phyloP scores from a whole-genome alignment of 2,329 filamentous ascomycete genomes.

The Xylariaceae sp. region DNA sequence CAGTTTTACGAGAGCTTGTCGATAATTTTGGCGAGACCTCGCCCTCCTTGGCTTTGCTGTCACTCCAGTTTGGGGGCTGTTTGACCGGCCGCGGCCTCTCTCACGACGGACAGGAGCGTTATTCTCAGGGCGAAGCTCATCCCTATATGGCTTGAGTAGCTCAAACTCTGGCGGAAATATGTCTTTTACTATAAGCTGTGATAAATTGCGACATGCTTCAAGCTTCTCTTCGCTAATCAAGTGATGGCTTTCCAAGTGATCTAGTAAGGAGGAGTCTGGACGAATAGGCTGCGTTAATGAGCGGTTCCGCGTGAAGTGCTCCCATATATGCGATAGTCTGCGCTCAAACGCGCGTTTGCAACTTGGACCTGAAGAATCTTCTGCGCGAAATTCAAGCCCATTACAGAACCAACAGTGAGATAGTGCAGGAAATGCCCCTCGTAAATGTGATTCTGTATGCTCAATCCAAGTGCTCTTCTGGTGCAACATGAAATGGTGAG shows the following conservation, averaged over 20 bases:
- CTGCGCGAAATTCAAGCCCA: not conserved
- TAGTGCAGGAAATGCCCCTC: too few species aligned
- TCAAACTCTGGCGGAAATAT: not conserved
- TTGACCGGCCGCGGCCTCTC: too few species aligned
- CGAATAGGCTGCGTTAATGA: not conserved
- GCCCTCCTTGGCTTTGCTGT: too few species aligned
- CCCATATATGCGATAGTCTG: conserved; percentile 7
- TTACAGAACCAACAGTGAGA: conserved; percentile 8
- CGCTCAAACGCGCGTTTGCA: not conserved
- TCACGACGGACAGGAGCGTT: too few species aligned
- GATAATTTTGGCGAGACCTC: too few species aligned
- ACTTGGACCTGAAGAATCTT: not conserved
- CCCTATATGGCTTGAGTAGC: too few species aligned
- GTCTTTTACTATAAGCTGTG: not conserved
- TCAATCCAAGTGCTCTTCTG: too few species aligned
- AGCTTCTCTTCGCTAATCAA: not conserved
- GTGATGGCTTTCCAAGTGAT: not conserved
- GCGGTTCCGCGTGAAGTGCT: not conserved
- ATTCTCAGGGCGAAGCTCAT: too few species aligned
- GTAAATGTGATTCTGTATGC: too few species aligned
- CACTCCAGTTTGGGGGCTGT: too few species aligned
- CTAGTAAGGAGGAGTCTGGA: not conserved
- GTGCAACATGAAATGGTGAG: too few species aligned
- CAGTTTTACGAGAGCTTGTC: too few species aligned
- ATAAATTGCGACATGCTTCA: not conserved